Evolutionary conservation across 2,329 filamentous ascomycete genomes (phyloP), one percentile per base, ranked within the genome.

Genomic region (Neoascochyta sp.): DNA sequence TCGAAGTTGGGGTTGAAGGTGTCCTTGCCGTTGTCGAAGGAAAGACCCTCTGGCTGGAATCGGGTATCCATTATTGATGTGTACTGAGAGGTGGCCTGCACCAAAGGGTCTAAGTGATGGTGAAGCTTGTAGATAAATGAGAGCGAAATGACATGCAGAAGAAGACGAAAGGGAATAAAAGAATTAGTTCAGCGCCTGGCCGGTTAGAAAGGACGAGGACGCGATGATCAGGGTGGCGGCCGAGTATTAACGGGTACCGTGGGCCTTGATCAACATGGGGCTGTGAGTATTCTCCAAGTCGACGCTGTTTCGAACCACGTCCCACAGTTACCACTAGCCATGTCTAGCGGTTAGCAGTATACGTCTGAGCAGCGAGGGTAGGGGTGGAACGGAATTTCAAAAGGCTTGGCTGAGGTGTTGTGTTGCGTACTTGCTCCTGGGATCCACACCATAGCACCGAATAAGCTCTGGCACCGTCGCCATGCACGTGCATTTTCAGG

Each of bases 71-170:
- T 60, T 29, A 32, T 32, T 43, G 39, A 31, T 40, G 43, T 43
- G 24, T 40, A 15, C 30, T 36, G 32, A 41, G 39, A 35, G 53
- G 52, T 58, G 55, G 28, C 54, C 54, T 54, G 55, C 54, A 60
- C 55, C 49, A 39, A 39, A 24, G 42, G 34, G 36, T 22, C 16
- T 39, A 45, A 43, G 19, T 27, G 49, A 43, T 19, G 42, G 41
- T 32, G 40, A 39, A 38, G 36, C 40, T 31, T 42, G 33, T 37
- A 34, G 23, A 41, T 43, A 35, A 33, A 36, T 18, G 29, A 35
- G 39, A 11, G 24, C 32, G 25, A 34, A 27, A 26, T 36, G 22
- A 38, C 41, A 38, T 36, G 34, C 35, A 43, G 34, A 43, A 38
- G 24, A 34, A 27, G 21, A 32, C 20, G 30, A 21, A 27, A 34